These are phyloP conservation scores for Oenanthe javanica DNA, from an alignment of 140 eudicot species.

Conservation along the genomic window DNA sequence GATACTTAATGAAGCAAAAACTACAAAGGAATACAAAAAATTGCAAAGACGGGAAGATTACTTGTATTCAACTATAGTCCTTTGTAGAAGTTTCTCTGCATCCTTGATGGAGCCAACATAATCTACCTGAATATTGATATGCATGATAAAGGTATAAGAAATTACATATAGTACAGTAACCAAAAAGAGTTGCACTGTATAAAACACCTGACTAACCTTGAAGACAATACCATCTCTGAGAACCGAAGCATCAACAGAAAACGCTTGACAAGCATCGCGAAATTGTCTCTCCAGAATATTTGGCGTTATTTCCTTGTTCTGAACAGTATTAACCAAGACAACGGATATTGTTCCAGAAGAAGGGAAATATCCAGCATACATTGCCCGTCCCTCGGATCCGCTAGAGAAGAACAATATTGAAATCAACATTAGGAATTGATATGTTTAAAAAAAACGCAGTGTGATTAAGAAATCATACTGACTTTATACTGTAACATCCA, in stretches of 20 bases:
- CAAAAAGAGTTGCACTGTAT: background rate
- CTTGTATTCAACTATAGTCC: constrained; percentile 68
- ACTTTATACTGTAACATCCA: background rate
- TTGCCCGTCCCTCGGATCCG: constrained; percentile 65
- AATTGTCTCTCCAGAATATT: constrained; percentile 64
- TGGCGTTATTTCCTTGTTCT: constrained; percentile 61
- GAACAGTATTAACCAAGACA: constrained; percentile 70
- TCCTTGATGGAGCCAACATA: constrained; percentile 68
- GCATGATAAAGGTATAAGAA: constrained; percentile 9
- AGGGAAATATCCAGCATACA: constrained; percentile 83
- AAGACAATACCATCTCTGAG: constrained; percentile 47
- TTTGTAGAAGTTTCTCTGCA: constrained; percentile 73
- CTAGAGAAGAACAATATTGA: constrained; percentile 32
- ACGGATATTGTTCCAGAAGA: constrained; percentile 57
- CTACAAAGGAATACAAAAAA: background rate
- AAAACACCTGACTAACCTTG: constrained; percentile 42
- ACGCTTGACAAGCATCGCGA: constrained; percentile 79
- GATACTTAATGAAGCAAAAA: background rate
- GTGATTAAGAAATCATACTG: background rate
- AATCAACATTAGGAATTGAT: background rate
- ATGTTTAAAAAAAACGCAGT: background rate
- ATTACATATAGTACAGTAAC: background rate
- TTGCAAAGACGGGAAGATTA: constrained; percentile 18
- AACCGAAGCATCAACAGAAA: constrained; percentile 46
- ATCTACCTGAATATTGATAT: constrained; percentile 52